Evolutionary conservation across 1,284 basidiomycete species (phyloP).

Genomic region (Tilletia caries): DNA sequence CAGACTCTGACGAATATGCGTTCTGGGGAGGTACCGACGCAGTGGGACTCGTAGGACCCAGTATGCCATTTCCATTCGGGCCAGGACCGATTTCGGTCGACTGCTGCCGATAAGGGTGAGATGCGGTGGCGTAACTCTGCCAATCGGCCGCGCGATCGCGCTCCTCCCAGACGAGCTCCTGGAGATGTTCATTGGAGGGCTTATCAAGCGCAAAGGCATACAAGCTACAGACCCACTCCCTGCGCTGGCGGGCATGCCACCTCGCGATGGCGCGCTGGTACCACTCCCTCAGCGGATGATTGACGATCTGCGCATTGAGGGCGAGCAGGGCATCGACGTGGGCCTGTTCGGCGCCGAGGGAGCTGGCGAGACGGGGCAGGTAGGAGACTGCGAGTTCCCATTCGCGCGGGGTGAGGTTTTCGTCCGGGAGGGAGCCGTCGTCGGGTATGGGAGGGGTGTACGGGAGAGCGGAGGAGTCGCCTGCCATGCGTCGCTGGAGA

Average conservation of each 20-base stretch:
- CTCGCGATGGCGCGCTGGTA: slow-evolving; percentile 3
- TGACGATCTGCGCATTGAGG: slow-evolving; percentile 1
- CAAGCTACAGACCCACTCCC: slow-evolving; percentile 4
- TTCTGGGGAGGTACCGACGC: no score
- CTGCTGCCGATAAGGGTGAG: no score
- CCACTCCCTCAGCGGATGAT: background rate
- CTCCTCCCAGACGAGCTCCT: slow-evolving; percentile 12
- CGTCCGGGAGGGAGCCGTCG: slow-evolving; percentile 3
- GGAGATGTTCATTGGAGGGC: background rate
- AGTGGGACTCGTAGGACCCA: no score
- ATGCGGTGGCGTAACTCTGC: no score
- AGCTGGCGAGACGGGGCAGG: background rate
- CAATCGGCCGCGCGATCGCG: background rate
- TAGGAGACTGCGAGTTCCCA: slow-evolving; percentile 7
- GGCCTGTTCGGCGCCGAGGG: background rate
- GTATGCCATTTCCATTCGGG: no score
- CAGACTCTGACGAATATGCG: no score
- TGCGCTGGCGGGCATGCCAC: slow-evolving; percentile 10
- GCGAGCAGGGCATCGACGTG: background rate
- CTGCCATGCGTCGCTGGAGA: slow-evolving; percentile 1
- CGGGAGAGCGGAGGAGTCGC: background rate
- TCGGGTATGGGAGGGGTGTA: background rate
- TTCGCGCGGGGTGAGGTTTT: background rate
- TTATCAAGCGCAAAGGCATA: background rate
- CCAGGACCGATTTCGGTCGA: no score